A percentile compares a stretch with the other conserved stretches of the same genome.
Conservation (phyloP, 805 yeast species). For the Metschnikowia koreensis region DNA sequence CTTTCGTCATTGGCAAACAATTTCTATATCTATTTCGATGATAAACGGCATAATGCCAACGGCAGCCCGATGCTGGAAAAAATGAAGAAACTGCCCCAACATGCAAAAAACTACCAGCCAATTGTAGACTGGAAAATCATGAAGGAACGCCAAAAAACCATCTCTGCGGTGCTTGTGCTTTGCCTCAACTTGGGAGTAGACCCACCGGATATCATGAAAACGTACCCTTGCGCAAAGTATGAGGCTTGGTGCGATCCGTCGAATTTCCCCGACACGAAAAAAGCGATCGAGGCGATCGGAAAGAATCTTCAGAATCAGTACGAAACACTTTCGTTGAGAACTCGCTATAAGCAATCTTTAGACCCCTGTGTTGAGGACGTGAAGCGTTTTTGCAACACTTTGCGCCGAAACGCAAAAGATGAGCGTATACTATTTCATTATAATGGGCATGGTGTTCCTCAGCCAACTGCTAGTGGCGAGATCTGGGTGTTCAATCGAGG, state of each 20-base stretch:
- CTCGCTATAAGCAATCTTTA: slow-evolving; percentile 84
- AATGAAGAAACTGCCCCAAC: slow-evolving; percentile 43
- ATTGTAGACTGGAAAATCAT: slow-evolving; percentile 88
- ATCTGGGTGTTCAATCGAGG: slow-evolving; percentile 98
- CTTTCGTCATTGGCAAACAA: slow-evolving; percentile 58
- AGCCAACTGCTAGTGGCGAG: slow-evolving; percentile 94
- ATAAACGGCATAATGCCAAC: slow-evolving; percentile 86
- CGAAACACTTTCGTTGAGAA: slow-evolving; percentile 81
- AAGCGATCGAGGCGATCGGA: slow-evolving; percentile 89
- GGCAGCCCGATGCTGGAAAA: slow-evolving; percentile 72
- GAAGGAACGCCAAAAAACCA: slow-evolving; percentile 88
- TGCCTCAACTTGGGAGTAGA: slow-evolving; percentile 94
- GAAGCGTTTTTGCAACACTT: slow-evolving; percentile 83
- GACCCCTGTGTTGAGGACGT: slow-evolving; percentile 97
- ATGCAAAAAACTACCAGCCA: slow-evolving; percentile 57
- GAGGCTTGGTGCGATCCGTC: slow-evolving; percentile 96
- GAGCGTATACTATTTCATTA: slow-evolving; percentile 92
- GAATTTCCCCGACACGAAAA: slow-evolving; percentile 75
- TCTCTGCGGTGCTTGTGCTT: slow-evolving; percentile 85
- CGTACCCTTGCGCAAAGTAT: slow-evolving; percentile 86
- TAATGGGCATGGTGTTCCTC: slow-evolving; percentile 98
- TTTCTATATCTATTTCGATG: slow-evolving; percentile 83
- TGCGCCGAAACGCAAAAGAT: slow-evolving; percentile 88
- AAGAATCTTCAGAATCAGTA: slow-evolving; percentile 84
- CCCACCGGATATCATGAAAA: slow-evolving; percentile 92